phyloP scores from a whole-genome alignment of 148 eudicot species.

The Camellia sinensis region DNA sequence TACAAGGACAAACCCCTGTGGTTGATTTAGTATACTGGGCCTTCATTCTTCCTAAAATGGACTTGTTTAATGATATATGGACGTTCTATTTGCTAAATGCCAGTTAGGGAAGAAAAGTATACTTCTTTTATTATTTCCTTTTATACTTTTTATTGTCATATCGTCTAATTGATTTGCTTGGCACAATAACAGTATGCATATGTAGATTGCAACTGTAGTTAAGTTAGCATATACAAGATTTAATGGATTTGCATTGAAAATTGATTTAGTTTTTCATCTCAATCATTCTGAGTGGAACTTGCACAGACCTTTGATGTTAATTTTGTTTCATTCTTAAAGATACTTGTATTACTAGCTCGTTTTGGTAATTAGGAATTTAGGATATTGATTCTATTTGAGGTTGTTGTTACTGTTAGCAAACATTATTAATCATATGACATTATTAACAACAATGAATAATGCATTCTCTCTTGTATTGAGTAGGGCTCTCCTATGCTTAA shows the following conservation, averaged over 20 bases:
- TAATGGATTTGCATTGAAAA: neutral
- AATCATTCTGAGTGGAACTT: neutral
- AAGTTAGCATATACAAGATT: neutral
- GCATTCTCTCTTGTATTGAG: neutral
- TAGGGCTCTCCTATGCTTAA: slow-evolving; percentile 85
- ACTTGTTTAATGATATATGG: no score
- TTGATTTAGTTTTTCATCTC: neutral
- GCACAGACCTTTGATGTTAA: neutral
- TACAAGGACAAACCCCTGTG: no score
- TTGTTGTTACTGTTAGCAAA: neutral
- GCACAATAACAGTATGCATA: neutral
- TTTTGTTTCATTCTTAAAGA: neutral
- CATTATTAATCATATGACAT: no score
- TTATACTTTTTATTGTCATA: no score
- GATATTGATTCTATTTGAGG: neutral
- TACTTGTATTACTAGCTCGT: neutral
- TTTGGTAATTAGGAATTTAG: neutral
- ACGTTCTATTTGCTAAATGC: no score
- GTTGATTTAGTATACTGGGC: no score
- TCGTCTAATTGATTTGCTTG: no score
- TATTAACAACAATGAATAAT: neutral
- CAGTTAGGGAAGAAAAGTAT: no score
- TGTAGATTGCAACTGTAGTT: neutral
- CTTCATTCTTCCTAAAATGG: no score
- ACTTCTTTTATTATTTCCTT: no score